Evolutionary conservation across 306 rosid genomes (phyloP), one percentile per base, ranked within the genome.

Genomic region (Corylus avellana): DNA sequence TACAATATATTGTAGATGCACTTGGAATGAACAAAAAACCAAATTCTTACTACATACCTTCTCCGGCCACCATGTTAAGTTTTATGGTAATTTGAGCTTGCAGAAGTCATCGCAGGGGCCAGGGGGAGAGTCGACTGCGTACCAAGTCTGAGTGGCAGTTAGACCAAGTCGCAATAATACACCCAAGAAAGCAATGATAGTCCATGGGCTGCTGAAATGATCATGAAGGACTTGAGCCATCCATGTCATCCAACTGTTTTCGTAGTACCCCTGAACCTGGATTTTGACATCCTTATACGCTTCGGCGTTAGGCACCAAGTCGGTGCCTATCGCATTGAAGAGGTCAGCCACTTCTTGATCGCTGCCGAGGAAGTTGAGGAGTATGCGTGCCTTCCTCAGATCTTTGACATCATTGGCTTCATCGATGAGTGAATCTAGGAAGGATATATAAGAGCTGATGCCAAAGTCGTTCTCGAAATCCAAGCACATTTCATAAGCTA

Each of bases 401-500:
- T 66, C 44, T 22, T 80, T 80, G 6, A 80, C 84, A 25, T 80
- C 77, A 0, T 29, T 12, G 4, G 79, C 50, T n/a, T 75, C 37
- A 48, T 72, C 78, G 20, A 72, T 75, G 32, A 79, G 84, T 17
- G 58, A 54, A 66, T 79, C 81, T 0, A 84, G 27, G 53, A 83
- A 75, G 47, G 74, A 4, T 5, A 77, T 46, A 9, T 73, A 82
- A 5, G 81, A 77, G 42, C 68, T 49, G 32, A 67, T 74, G 25
- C 53, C 79, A 4, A 64, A 82, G 3, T 80, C 29, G 8, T 67
- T 77, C 16, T 42, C 4, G 55, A 72, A 46, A 59, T 77, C 84
- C 4, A 51, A 79, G 18, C 84, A 66, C 79, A 76, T 72, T 50
- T 84, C 74, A 9, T 70, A 84, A 44, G 87, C 84, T 55, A 73